Conservation (phyloP, 2,329 filamentous ascomycete genomes). For the Capronia epimyces region DNA sequence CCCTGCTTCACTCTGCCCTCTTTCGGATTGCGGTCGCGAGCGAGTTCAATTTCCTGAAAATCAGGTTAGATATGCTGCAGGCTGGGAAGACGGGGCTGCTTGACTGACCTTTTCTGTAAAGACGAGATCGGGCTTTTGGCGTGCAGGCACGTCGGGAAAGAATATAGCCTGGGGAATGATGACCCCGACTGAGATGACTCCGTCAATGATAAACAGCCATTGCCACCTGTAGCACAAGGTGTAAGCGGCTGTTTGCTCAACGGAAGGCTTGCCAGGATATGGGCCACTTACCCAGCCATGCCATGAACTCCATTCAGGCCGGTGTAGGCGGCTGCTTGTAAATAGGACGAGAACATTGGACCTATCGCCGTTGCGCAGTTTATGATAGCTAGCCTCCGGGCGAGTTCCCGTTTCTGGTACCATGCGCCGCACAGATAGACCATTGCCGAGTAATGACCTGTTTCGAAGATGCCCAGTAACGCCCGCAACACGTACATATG, state of each 20-base stretch:
- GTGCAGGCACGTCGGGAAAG: conserved; percentile 4
- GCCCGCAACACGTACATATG: conserved; percentile 3
- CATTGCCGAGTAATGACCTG: conserved; percentile 4
- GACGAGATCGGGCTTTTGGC: conserved; percentile 3
- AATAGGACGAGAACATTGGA: conserved; percentile 51
- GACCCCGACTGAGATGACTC: conserved; percentile 30
- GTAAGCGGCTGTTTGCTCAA: too few relatives aligned
- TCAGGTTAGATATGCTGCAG: neutral
- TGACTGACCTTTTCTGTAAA: neutral
- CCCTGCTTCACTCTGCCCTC: conserved; percentile 4
- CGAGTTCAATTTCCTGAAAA: conserved; percentile 1
- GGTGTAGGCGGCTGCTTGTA: conserved; percentile 51
- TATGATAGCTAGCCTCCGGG: conserved; percentile 1
- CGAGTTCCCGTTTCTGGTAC: conserved; percentile 4
- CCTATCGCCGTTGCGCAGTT: conserved; percentile 2
- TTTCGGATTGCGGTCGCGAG: conserved; percentile 3
- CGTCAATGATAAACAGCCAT: conserved; percentile 38
- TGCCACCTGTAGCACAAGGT: conserved; percentile 20
- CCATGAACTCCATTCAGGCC: conserved; percentile 48
- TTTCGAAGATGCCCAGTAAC: neutral
- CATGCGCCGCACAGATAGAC: conserved; percentile 2
- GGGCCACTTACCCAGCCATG: conserved; percentile 39
- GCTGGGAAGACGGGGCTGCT: neutral
- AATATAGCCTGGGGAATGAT: conserved; percentile 2
- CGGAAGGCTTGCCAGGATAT: too few relatives aligned